Percentiles rank a stretch among this genome's conserved stretches.
Conservation (phyloP, 371 early-diverging fungal genomes). For the Chytridiales sp. region DNA sequence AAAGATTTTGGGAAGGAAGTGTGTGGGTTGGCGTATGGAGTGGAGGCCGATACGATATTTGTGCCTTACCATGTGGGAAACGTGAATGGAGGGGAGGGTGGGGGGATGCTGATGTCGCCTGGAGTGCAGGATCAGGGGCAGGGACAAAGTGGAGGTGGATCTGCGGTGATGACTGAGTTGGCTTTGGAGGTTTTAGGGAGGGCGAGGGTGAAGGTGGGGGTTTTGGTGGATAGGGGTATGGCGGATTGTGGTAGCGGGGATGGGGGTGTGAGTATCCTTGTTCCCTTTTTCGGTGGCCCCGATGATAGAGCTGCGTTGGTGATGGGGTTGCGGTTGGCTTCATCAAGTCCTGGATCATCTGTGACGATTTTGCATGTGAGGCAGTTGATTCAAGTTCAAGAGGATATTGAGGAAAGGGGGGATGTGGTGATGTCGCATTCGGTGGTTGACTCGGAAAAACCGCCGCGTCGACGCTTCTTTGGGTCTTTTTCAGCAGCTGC, state of each 20-base stretch:
- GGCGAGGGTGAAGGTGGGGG: conserved; percentile 15
- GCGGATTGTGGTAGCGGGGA: background rate
- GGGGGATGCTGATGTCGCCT: background rate
- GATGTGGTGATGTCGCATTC: too few species aligned
- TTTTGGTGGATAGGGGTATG: conserved; percentile 5
- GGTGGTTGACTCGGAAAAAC: too few species aligned
- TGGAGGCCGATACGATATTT: conserved; percentile 12
- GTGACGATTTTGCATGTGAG: too few species aligned
- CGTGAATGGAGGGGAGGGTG: too few species aligned
- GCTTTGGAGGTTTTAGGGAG: conserved; percentile 9
- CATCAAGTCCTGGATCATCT: too few species aligned
- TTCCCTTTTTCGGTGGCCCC: conserved; percentile 15
- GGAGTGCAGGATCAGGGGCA: background rate
- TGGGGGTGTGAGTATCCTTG: conserved; percentile 1
- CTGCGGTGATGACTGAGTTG: conserved; percentile 5
- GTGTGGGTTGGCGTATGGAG: conserved; percentile 5
- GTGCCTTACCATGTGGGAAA: conserved; percentile 9
- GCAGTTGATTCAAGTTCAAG: too few species aligned
- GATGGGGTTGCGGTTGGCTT: conserved; percentile 4
- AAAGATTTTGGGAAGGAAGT: conserved; percentile 18
- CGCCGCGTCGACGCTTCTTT: background rate
- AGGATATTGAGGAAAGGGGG: too few species aligned
- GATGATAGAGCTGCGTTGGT: conserved; percentile 10
- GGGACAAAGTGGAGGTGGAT: background rate
- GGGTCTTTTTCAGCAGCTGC: background rate